Evolutionary conservation across 345 rosid genomes (phyloP).

Genomic region (Litchi chinensis): DNA sequence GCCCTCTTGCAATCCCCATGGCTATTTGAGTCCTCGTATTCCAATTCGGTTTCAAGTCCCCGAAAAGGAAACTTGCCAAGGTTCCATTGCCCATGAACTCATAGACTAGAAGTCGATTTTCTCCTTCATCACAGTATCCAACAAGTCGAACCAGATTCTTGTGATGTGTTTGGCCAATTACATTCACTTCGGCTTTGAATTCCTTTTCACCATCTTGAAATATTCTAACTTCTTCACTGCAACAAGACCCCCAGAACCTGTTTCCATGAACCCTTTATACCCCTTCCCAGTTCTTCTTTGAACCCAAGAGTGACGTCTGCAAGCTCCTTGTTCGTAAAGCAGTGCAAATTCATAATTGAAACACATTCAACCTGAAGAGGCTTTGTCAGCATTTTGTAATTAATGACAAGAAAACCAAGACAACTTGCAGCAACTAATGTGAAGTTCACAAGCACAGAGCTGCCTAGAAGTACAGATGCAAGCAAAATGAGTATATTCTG

Average conservation of each 20-base stretch:
- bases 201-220: constrained; percentile 27
- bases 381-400: background rate
- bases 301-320: constrained; percentile 36
- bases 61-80: constrained; percentile 30
- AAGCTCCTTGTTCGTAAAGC: constrained; percentile 38
- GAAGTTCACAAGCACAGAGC: constrained; percentile 24
- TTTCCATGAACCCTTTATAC: constrained; percentile 38
- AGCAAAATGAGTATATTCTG: background rate
- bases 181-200: constrained; percentile 38
- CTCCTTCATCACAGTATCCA: constrained; percentile 45
- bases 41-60: constrained; percentile 32
- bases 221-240: constrained; percentile 42
- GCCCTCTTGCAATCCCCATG: constrained; percentile 38
- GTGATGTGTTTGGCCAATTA: constrained; percentile 39
- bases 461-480: constrained; percentile 24
- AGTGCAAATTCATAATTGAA: constrained; percentile 19
- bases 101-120: constrained; percentile 32
- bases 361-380: background rate
- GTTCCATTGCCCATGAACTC: constrained; percentile 43
- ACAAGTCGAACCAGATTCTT: constrained; percentile 42
- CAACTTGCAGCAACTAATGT: constrained; percentile 15
- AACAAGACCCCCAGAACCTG: background rate
- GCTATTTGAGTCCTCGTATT: constrained; percentile 33
- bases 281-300: constrained; percentile 42
- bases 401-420: constrained; percentile 9